Evolutionary conservation across 441 rosid genomes (phyloP).

Genomic region (Daphne laureola): DNA sequence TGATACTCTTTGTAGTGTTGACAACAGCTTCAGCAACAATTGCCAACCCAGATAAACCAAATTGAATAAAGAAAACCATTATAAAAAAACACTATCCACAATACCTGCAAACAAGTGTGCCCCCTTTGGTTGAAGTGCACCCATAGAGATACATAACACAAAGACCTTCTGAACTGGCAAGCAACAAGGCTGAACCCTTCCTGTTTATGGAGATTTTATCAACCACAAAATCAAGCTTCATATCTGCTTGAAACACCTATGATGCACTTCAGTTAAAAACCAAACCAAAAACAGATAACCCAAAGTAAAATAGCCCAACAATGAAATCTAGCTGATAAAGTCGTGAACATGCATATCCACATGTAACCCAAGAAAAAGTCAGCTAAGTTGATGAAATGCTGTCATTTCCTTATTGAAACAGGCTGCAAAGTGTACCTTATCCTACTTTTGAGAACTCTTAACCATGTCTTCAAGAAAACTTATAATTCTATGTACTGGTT

Average conservation of each 20-base stretch:
- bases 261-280: conserved; percentile 9
- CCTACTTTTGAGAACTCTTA: no score
- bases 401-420: no score
- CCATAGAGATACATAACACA: conserved; percentile 76
- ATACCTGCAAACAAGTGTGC: conserved; percentile 70
- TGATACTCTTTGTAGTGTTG: no score
- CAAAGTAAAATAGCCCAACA: no score
- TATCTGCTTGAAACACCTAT: conserved; percentile 71
- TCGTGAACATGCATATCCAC: background rate
- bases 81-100: background rate
- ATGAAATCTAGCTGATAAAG: no score
- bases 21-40: no score
- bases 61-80: no score
- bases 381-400: background rate
- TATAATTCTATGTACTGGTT: no score
- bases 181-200: conserved; percentile 69
- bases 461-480: no score
- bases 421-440: no score
- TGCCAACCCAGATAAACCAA: no score
- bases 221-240: conserved; percentile 41
- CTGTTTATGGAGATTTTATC: conserved; percentile 69
- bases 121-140: conserved; percentile 42
- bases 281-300: conserved; percentile 5
- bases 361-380: background rate
- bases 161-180: conserved; percentile 61